Conservation (phyloP, 2,329 filamentous ascomycete genomes). For the Dichotomopilus funicola region DNA sequence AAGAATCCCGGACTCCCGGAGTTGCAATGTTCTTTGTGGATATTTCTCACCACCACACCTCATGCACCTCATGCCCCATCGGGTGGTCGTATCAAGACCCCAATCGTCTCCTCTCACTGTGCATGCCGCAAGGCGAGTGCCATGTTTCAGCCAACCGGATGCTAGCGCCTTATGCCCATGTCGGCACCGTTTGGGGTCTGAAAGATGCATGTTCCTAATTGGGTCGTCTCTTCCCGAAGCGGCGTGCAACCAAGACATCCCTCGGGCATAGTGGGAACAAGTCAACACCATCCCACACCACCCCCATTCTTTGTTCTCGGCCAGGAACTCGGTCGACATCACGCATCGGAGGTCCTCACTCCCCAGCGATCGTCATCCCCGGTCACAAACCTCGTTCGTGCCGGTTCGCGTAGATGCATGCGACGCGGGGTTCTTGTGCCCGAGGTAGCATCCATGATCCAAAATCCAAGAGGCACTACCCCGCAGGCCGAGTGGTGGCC, state of each 20-base stretch:
- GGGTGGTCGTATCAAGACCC: too few species aligned
- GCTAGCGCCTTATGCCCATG: background rate
- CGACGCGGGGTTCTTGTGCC: background rate
- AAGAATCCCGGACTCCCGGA: too few species aligned
- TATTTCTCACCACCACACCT: too few species aligned
- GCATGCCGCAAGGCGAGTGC: background rate
- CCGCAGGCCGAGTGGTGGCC: too few species aligned
- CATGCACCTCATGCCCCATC: too few species aligned
- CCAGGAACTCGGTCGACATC: background rate
- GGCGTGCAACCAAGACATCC: constrained; percentile 1
- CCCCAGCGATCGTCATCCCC: background rate
- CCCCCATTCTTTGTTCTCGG: too few species aligned
- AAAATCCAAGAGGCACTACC: too few species aligned
- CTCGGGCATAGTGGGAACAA: background rate
- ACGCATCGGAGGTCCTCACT: too few species aligned
- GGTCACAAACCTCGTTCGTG: background rate
- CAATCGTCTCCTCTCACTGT: background rate
- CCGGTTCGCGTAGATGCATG: background rate
- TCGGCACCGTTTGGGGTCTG: background rate
- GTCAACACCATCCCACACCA: too few species aligned
- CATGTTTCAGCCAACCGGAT: background rate
- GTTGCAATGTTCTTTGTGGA: too few species aligned
- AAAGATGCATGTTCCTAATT: background rate
- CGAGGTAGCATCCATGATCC: too few species aligned
- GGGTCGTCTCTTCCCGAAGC: background rate